These are phyloP conservation scores for Hypoxylon rubiginosum DNA, from an alignment of 2,329 filamentous ascomycete species.

Conservation along the genomic window DNA sequence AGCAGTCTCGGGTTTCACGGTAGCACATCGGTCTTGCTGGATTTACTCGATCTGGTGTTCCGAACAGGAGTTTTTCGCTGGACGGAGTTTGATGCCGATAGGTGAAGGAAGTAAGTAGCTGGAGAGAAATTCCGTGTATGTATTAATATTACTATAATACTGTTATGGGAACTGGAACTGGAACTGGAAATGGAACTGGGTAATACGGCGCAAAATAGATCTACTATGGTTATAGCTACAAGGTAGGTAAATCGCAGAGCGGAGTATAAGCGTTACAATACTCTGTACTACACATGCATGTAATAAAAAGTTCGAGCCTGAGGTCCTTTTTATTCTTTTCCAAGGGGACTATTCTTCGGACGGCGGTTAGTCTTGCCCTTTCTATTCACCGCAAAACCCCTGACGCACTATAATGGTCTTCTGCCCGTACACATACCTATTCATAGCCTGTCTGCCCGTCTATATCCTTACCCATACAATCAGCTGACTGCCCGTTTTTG, in stretches of 20 bases:
- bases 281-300: background rate
- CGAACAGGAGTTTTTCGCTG: slow-evolving; percentile 1
- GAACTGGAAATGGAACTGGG: too few species aligned
- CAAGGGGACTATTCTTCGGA: slow-evolving; percentile 9
- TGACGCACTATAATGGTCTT: slow-evolving; percentile 16
- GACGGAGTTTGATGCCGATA: slow-evolving; percentile 20
- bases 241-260: background rate
- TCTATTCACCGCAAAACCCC: slow-evolving; percentile 36
- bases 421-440: background rate
- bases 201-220: slow-evolving; percentile 1
- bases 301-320: background rate
- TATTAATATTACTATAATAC: background rate
- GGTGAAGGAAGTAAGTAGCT: background rate
- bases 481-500: slow-evolving; percentile 26
- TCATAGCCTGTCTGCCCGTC: too few species aligned
- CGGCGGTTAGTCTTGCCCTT: slow-evolving; percentile 9
- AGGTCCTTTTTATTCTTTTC: background rate
- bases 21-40: slow-evolving; percentile 11
- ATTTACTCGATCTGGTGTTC: slow-evolving; percentile 14
- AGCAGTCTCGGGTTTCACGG: slow-evolving; percentile 19
- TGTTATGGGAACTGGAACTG: too few species aligned
- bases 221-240: background rate
- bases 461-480: slow-evolving; percentile 19
- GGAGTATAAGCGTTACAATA: slow-evolving; percentile 1
- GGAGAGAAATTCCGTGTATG: too few species aligned